Base-by-base conservation (phyloP, 148 eudicot genomes). In the Diospyros lotus region DNA sequence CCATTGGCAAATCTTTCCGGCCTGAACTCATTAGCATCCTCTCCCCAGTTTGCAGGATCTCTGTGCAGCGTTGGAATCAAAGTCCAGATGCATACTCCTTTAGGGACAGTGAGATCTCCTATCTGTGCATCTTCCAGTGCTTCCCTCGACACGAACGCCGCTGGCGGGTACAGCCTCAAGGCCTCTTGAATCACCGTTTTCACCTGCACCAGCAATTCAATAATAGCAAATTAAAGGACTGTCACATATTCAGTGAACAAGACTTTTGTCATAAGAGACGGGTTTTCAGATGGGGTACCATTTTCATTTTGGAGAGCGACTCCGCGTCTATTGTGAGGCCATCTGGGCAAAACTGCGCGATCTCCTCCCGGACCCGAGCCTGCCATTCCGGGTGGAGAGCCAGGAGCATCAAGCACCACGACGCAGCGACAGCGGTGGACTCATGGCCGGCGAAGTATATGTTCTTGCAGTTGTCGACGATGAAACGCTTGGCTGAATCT, bases 381-480 rank as follows among this genome's bases (percentile, higher is more conserved):
- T 93, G 98, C 98, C 98, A 93, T 11, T 93, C 89, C 7, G 96
- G 96, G 64, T 93, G 84, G 66, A 84, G 66, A 9, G 96, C 93
- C 2, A 93, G 76, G 18, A 93, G 67, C 90, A 93, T 91, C 76
- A 91, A 74, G 85, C 98, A 93, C 98, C 98, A 93, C 3, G 98
- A 88, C 3, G 89, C 88, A 12, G 96, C 90, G 7, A 89, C 89
- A 10, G 93, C 92, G 0, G 96, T 93, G 51, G 98, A 85, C 77
- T 93, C 98, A 15, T 93, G 96, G 2, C 98, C 98, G 1, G 98
- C 98, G 68, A 93, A 90, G 76, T 93, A 93, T 15, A 93, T 87
- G 85, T 89, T 93, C 84, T 93, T 90, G 75, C 98, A 93, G 75
- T 93, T 93, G 73, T 93, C 98, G 18, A 93, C 87, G 13, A 93